A percentile compares a stretch with the other conserved stretches of the same genome.
Evolutionary conservation across 1,284 basidiomycete genomes (phyloP).

Genomic region (Sporisorium iseilematis-ciliati): DNA sequence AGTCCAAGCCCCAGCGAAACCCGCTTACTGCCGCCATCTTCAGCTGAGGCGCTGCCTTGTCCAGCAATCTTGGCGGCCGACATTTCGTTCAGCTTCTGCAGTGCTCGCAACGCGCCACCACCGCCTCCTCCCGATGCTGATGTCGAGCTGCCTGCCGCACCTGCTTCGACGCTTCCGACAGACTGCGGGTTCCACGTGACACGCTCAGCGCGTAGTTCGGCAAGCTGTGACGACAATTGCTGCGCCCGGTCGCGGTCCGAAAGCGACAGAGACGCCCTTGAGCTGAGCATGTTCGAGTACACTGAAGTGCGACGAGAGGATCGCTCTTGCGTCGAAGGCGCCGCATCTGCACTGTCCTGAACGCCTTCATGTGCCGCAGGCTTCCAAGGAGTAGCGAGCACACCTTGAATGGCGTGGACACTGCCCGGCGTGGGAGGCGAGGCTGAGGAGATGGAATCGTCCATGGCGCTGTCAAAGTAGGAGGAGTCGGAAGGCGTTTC

Average conservation of each 20-base stretch:
- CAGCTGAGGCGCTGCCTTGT: slow-evolving; percentile 7
- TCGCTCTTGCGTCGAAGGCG: slow-evolving; percentile 14
- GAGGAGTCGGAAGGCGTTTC: slow-evolving; percentile 47
- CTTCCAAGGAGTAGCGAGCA: slow-evolving; percentile 40
- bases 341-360: neutral
- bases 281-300: slow-evolving; percentile 29
- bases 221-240: slow-evolving; percentile 33
- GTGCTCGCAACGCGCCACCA: slow-evolving; percentile 38
- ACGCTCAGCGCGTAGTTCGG: slow-evolving; percentile 35
- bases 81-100: slow-evolving; percentile 48
- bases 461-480: slow-evolving; percentile 47
- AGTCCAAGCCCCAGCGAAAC: slow-evolving; percentile 38
- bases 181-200: slow-evolving; percentile 40
- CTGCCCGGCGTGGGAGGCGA: slow-evolving; percentile 49
- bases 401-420: slow-evolving; percentile 35
- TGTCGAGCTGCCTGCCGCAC: slow-evolving; percentile 2
- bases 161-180: neutral
- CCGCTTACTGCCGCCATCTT: slow-evolving; percentile 21
- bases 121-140: slow-evolving; percentile 23
- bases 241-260: slow-evolving; percentile 39
- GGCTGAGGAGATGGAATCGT: slow-evolving; percentile 34
- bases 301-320: slow-evolving; percentile 20
- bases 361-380: neutral
- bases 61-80: slow-evolving; percentile 44
- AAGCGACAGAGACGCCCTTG: slow-evolving; percentile 33